These are phyloP conservation scores for Huntiella moniliformis DNA, from an alignment of 2,329 filamentous ascomycete species.

Conservation along the genomic window DNA sequence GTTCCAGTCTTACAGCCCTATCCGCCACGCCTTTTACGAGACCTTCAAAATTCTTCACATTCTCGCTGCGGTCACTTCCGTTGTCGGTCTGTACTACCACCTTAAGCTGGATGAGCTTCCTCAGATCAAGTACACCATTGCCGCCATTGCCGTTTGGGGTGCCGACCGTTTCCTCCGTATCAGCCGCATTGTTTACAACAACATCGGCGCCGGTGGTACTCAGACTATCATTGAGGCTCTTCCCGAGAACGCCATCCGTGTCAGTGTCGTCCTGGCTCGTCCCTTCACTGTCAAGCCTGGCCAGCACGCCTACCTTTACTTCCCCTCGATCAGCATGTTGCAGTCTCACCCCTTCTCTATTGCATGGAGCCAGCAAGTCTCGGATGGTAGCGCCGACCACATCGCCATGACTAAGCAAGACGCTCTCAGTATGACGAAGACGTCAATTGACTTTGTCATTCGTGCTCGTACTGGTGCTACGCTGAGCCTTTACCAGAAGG, in stretches of 20 bases:
- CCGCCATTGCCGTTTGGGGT: conserved; percentile 47
- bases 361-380: conserved; percentile 54
- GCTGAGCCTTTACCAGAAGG: conserved; percentile 47
- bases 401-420: conserved; percentile 42
- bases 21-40: conserved; percentile 66
- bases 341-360: conserved; percentile 67
- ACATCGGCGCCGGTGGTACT: conserved; percentile 47
- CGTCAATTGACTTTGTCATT: conserved; percentile 51
- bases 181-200: conserved; percentile 42
- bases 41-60: conserved; percentile 60
- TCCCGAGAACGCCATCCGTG: conserved; percentile 53
- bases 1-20: conserved; percentile 49
- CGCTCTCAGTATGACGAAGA: conserved; percentile 39
- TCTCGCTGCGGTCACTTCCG: conserved; percentile 35
- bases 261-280: conserved; percentile 55
- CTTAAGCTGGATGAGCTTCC: conserved; percentile 33
- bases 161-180: conserved; percentile 44
- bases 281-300: conserved; percentile 61
- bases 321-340: conserved; percentile 52
- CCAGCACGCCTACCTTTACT: conserved; percentile 64
- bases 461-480: conserved; percentile 60
- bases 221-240: conserved; percentile 55
- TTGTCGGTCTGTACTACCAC: conserved; percentile 51
- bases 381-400: conserved; percentile 31
- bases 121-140: conserved; percentile 40